Percentiles rank a stretch among this genome's conserved stretches.
These are phyloP conservation scores for Hydrangea macrophylla DNA, from an alignment of 148 eudicot species.

Conservation along the genomic window DNA sequence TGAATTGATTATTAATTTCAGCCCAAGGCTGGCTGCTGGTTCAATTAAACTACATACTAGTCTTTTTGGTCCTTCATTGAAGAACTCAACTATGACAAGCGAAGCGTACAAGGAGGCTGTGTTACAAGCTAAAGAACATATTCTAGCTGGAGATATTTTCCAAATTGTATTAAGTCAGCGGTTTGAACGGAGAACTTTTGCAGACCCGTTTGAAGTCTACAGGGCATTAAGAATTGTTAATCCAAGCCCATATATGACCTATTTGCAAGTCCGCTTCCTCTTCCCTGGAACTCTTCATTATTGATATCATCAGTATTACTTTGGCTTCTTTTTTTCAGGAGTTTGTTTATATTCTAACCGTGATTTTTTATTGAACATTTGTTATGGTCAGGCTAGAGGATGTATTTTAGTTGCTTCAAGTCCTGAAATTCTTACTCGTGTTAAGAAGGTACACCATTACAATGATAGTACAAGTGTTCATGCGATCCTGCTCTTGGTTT, in stretches of 20 bases:
- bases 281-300: constrained; percentile 10
- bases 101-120: constrained; percentile 82
- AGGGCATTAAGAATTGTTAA: constrained; percentile 95
- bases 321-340: background rate
- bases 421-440: constrained; percentile 97
- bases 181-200: constrained; percentile 94
- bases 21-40: constrained; percentile 81
- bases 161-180: constrained; percentile 96
- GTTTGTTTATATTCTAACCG: constrained; percentile 1
- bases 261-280: constrained; percentile 58
- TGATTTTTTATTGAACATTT: background rate
- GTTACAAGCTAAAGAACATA: constrained; percentile 91
- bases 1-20: constrained; percentile 31
- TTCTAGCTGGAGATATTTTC: constrained; percentile 94
- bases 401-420: constrained; percentile 97
- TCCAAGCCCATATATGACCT: constrained; percentile 98
- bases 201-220: constrained; percentile 98
- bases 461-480: background rate
- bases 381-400: constrained; percentile 77
- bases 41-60: constrained; percentile 70
- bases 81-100: constrained; percentile 71
- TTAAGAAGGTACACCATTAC: constrained; percentile 57
- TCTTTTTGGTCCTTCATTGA: constrained; percentile 67
- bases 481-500: too few species aligned
- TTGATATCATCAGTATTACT: too few species aligned